phyloP scores from a whole-genome alignment of 257 asterid genomes.

The Apocynum venetum region DNA sequence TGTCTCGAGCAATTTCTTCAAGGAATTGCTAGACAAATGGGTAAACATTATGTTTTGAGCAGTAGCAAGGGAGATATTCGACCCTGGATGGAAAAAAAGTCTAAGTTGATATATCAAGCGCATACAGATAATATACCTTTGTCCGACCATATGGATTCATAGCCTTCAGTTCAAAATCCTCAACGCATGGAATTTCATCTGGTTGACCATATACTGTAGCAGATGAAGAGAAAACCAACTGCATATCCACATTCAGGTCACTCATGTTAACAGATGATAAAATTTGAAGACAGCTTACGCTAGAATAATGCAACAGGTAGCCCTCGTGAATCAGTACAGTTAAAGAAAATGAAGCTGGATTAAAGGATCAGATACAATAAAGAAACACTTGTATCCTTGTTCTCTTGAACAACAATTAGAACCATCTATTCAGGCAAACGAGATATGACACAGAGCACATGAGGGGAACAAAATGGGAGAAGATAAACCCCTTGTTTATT shows the following conservation, averaged over 20 bases:
- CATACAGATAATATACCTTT: constrained; percentile 42
- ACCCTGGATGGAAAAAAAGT: background rate
- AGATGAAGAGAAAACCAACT: constrained; percentile 97
- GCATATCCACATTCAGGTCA: constrained; percentile 19
- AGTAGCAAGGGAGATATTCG: background rate
- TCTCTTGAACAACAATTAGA: background rate
- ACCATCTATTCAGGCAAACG: background rate
- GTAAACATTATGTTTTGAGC: background rate
- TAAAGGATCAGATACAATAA: background rate
- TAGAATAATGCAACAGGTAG: background rate
- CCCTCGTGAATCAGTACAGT: background rate
- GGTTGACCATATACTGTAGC: constrained; percentile 99
- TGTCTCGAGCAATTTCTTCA: constrained; percentile 87
- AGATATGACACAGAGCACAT: no score
- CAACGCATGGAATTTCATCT: constrained; percentile 74
- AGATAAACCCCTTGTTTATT: background rate
- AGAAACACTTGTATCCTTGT: background rate
- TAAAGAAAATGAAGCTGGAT: background rate
- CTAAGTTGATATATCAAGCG: background rate
- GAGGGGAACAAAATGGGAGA: background rate
- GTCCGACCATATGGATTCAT: constrained; percentile 98
- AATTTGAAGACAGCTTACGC: background rate
- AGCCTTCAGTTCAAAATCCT: constrained; percentile 76
- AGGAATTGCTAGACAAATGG: constrained; percentile 54
- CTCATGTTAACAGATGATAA: constrained; percentile 6